Base-by-base conservation (phyloP, 768 basidiomycete genomes). In the Lentinula aciculospora region DNA sequence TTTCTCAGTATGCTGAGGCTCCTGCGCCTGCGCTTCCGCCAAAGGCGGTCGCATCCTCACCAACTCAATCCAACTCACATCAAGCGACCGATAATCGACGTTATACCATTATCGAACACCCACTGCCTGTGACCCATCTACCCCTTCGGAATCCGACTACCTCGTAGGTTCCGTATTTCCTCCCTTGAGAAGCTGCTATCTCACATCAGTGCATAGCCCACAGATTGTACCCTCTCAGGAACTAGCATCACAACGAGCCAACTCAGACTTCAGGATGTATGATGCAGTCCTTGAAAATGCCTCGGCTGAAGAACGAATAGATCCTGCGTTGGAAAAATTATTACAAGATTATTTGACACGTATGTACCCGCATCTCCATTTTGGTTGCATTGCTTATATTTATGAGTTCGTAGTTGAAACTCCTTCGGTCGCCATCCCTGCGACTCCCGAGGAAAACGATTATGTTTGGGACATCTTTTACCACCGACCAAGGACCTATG, bases 391-490 rank as follows among this genome's bases (percentile, higher is more conserved):
- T 15, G 37, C 40, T 47, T 5, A 57, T 45, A 19, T 21, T 25
- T 23, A 15, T 28, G 73, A 73, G 40, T 57, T 73, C 6, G 15
- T 49, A 7, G 56, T 62, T 19, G 59, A 64, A 47, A 25, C 64
- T 39, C 44, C 61, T 37, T 34, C 47, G n/a, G 62, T 54, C 31
- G 12, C 58, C 6, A 59, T 42, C 4, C 59, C 57, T 23, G 59
- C 25, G 3, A n/a, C 49, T 36, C 19, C 49, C n/a, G 51, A 53
- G 29, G 57, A 56, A 0, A 78, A 78, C 27, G 90, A 91, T 63
- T 92, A 89, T 62, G 90, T 92, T 23, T 92, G 86, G 83, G 90
- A 92, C 64, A 81, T 92, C 21, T 92, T 91, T 65, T 91, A 89
- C 63, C 87, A 86, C 61, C 76, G 84, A 23, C 84, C 85, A 0